These are phyloP conservation scores for Dryas integrifolia DNA, from an alignment of 331 rosid species.

Conservation along the genomic window DNA sequence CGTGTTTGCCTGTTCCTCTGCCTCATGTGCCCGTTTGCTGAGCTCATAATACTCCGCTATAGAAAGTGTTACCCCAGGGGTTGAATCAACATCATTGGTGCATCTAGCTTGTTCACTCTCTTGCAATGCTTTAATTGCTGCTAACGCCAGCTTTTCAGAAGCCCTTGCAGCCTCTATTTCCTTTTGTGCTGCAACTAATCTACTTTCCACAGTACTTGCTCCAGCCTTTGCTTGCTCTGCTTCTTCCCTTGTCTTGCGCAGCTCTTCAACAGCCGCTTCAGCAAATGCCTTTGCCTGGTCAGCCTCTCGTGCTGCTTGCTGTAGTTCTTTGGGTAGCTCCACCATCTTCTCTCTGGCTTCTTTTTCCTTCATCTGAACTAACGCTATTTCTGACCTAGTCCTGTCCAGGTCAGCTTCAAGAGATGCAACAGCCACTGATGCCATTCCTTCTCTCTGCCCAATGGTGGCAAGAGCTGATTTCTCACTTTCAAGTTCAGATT, in stretches of 20 bases:
- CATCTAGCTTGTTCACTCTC: conserved; percentile 66
- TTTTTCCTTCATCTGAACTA: conserved; percentile 73
- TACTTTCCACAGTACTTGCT: conserved; percentile 69
- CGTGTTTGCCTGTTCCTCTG: conserved; percentile 79
- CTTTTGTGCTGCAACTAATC: conserved; percentile 85
- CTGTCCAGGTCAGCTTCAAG: conserved; percentile 77
- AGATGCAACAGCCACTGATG: conserved; percentile 70
- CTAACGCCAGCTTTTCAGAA: conserved; percentile 72
- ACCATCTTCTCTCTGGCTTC: conserved; percentile 68
- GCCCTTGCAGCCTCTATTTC: conserved; percentile 96
- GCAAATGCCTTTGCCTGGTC: conserved; percentile 72
- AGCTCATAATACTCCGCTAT: conserved; percentile 91
- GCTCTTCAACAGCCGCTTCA: conserved; percentile 60
- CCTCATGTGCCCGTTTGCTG: conserved; percentile 80
- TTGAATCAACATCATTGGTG: conserved; percentile 45
- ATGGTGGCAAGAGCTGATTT: conserved; percentile 55
- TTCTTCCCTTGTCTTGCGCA: conserved; percentile 73
- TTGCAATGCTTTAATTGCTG: conserved; percentile 87
- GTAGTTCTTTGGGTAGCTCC: conserved; percentile 72
- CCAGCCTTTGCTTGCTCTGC: conserved; percentile 88
- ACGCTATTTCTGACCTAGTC: conserved; percentile 72
- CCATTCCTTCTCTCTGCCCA: conserved; percentile 85
- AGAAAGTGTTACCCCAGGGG: conserved; percentile 68
- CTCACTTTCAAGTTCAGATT: conserved; percentile 73
- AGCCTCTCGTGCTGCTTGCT: conserved; percentile 72